These are phyloP conservation scores for Irpex lacteus DNA, from an alignment of 1,284 basidiomycete genomes.

Conservation along the genomic window DNA sequence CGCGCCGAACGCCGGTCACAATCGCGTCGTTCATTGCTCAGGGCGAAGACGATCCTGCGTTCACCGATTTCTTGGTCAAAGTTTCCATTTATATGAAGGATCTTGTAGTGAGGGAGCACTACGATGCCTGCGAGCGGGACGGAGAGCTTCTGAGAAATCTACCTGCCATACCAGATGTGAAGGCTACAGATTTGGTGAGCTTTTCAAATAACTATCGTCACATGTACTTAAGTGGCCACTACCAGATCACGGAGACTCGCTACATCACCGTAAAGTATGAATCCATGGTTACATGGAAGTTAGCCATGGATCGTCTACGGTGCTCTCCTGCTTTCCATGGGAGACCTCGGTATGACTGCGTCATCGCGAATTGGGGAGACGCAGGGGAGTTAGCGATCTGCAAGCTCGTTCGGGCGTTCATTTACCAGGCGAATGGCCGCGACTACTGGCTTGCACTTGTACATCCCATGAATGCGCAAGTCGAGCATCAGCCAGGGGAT, in stretches of 20 bases:
- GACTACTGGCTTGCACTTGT: not conserved
- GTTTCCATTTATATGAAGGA: constrained; percentile 3
- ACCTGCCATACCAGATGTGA: not conserved
- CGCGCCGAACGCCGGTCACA: not conserved
- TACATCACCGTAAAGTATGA: constrained; percentile 25
- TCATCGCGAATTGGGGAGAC: constrained; percentile 18
- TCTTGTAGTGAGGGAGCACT: not conserved
- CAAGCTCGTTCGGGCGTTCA: not conserved
- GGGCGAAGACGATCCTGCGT: not conserved
- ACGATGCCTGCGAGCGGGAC: not conserved
- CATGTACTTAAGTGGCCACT: too few relatives aligned
- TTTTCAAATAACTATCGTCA: too few relatives aligned
- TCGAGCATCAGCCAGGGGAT: not conserved
- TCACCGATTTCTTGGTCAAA: constrained; percentile 8
- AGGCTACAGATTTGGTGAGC: not conserved
- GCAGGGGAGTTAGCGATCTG: not conserved
- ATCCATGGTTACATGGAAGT: constrained; percentile 27
- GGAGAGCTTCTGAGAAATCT: not conserved
- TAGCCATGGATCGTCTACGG: constrained; percentile 21
- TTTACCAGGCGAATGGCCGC: not conserved
- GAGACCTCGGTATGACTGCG: constrained; percentile 22
- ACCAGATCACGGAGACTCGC: constrained; percentile 13
- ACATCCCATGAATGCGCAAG: not conserved
- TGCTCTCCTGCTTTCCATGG: constrained; percentile 26
- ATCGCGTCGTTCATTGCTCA: not conserved